Percentiles rank a stretch among this genome's conserved stretches.
Evolutionary conservation across 2,329 filamentous ascomycete genomes (phyloP).

Genomic region (Xylariomycetidae sp.): DNA sequence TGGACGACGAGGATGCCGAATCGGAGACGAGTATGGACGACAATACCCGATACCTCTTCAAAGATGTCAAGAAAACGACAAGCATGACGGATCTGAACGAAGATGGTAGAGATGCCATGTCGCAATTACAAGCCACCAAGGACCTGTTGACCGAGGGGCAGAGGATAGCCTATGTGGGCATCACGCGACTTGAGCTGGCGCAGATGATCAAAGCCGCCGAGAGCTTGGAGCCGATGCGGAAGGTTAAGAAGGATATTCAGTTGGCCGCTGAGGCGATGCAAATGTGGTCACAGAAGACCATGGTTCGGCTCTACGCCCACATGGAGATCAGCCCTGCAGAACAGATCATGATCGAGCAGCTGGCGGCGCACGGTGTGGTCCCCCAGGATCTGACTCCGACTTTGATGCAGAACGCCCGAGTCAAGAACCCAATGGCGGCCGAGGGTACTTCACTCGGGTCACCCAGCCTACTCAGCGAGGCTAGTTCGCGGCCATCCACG

Average conservation of each 20-base stretch:
- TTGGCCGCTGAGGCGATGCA: constrained; percentile 70
- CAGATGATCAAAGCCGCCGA: constrained; percentile 68
- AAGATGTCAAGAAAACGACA: constrained; percentile 53
- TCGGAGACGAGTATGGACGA: constrained; percentile 96
- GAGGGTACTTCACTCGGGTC: constrained; percentile 12
- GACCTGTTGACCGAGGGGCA: constrained; percentile 92
- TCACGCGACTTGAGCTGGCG: constrained; percentile 75
- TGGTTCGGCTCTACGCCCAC: constrained; percentile 87
- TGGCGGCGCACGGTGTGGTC: constrained; percentile 85
- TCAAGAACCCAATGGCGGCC: constrained; percentile 80
- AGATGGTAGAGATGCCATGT: constrained; percentile 75
- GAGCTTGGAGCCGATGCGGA: constrained; percentile 48
- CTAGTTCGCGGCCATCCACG: constrained; percentile 23
- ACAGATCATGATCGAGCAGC: constrained; percentile 98
- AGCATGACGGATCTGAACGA: constrained; percentile 65
- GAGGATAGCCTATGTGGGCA: constrained; percentile 89
- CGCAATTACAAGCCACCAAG: constrained; percentile 93
- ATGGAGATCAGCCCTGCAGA: constrained; percentile 93
- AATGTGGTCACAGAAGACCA: constrained; percentile 98
- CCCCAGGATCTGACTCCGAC: constrained; percentile 77
- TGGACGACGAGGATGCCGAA: constrained; percentile 88
- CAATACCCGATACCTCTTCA: constrained; percentile 93
- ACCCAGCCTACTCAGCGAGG: constrained; percentile 16
- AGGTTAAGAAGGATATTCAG: constrained; percentile 64
- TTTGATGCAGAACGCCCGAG: constrained; percentile 84